Base-by-base conservation (phyloP, 2,329 filamentous ascomycete genomes). In the Plenodomus tracheiphilus region DNA sequence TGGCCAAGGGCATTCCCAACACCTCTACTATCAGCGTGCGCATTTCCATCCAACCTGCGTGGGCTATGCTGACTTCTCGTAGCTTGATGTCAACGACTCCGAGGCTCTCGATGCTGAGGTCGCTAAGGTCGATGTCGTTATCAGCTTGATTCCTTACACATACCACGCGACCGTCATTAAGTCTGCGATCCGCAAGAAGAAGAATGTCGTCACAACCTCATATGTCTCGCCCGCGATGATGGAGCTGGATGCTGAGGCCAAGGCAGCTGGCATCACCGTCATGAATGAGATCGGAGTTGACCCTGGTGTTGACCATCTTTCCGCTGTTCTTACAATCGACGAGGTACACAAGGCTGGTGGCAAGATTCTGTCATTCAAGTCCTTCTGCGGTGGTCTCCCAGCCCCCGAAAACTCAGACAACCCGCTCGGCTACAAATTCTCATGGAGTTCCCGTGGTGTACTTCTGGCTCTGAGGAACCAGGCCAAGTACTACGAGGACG, bases 171-270 rank as follows among this genome's bases (percentile, higher is more conserved):
- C 82, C 47, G 91, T 97, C 66, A 95, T 97, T 84, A 93, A 96
- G 82, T 86, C 88, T 30, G 93, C 91, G 56, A 97, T 97, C 77
- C 84, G 87, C 67, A 83, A 87, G 67, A 97, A 96, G 88, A 96
- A 93, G 83, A 79, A 97, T 79, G 91, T 97, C 53, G 92, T 97
- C 68, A 97, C 93, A 50, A 97, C 93, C 22, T 91, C 85, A 59
- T 97, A 97, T 71, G 89, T 96, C 61, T 95, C 89, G 4, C 91
- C 91, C 3, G 89, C 90, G 58, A 97, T 97, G 91, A 75, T 87
- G 77, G 93, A 92, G 79, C 85, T 97, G 42, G 88, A 97, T 66
- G 79, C 85, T 64, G 79, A 87, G 64, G 85, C 83, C 72, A 96
- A 96, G 81, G 88, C 87, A 56, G 93, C 93, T 16, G 92, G 91